Evolutionary conservation across 179 eudicot genomes (phyloP).

Genomic region (Spergularia azorica): DNA sequence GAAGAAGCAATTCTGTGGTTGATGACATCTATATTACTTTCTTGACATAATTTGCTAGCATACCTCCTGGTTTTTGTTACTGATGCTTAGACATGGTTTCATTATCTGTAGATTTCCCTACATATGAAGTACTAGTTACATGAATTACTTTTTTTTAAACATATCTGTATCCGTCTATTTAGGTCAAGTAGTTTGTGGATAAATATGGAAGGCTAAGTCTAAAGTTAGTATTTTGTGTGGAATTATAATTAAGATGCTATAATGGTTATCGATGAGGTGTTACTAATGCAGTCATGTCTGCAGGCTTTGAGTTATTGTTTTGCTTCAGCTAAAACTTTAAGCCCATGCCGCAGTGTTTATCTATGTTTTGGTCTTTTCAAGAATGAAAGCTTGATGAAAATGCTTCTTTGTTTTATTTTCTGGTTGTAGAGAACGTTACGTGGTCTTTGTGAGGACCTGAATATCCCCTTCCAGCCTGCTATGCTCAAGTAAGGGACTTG

Average conservation of each 20-base stretch:
- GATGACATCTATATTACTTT: no score
- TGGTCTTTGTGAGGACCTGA: slow-evolving; percentile 76
- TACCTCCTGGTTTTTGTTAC: no score
- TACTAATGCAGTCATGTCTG: neutral
- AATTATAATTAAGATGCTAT: neutral
- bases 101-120: neutral
- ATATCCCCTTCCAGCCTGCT: slow-evolving; percentile 77
- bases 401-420: slow-evolving; percentile 21
- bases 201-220: no score
- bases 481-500: slow-evolving; percentile 75
- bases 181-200: neutral
- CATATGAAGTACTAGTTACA: neutral
- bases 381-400: neutral
- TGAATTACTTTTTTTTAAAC: neutral
- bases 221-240: no score
- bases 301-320: neutral
- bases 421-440: slow-evolving; percentile 64
- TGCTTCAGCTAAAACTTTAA: neutral
- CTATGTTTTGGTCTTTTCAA: neutral
- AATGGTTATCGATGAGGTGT: neutral
- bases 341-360: neutral
- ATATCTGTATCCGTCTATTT: neutral
- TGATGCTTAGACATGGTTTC: neutral
- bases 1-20: no score
- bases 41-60: no score